These are phyloP conservation scores for Eimeria maxima DNA, from an alignment of 169 alveolate genomes.

Conservation along the genomic window DNA sequence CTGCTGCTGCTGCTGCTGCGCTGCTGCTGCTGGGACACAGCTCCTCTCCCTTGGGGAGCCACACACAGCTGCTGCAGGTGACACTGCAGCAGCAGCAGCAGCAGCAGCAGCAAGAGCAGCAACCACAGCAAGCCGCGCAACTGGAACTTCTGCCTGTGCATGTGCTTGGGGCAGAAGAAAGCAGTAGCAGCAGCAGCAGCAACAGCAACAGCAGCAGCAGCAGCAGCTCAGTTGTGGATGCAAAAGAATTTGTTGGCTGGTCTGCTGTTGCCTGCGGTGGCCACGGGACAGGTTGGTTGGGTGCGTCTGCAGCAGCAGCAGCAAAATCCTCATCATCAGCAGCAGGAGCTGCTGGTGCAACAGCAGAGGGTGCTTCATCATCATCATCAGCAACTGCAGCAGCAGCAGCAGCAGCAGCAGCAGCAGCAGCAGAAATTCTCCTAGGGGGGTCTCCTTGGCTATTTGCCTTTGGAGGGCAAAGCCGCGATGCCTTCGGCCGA, in stretches of 20 bases:
- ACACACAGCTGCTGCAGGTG: slow-evolving; percentile 59
- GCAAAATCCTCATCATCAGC: slow-evolving; percentile 32
- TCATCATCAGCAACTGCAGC: not conserved
- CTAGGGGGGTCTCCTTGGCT: slow-evolving; percentile 15
- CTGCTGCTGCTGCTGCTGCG: slow-evolving; percentile 15
- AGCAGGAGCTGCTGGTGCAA: slow-evolving; percentile 19
- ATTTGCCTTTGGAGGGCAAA: slow-evolving; percentile 38
- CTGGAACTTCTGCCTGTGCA: slow-evolving; percentile 1
- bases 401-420: slow-evolving; percentile 33
- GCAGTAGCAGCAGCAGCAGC: slow-evolving; percentile 30
- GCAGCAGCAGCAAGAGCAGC: slow-evolving; percentile 48
- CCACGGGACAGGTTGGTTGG: not conserved
- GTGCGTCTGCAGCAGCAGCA: not conserved
- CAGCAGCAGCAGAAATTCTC: slow-evolving; percentile 1
- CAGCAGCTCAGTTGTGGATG: slow-evolving; percentile 5
- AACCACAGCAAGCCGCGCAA: slow-evolving; percentile 30
- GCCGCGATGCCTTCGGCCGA: slow-evolving; percentile 41
- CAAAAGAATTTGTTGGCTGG: slow-evolving; percentile 63
- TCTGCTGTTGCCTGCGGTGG: slow-evolving; percentile 66
- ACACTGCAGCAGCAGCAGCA: slow-evolving; percentile 60
- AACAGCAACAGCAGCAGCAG: slow-evolving; percentile 27
- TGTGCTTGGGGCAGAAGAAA: not conserved
- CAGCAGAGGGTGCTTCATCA: not conserved
- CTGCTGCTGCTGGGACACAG: slow-evolving; percentile 49
- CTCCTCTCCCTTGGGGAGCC: slow-evolving; percentile 50